Evolutionary conservation across 768 basidiomycete genomes (phyloP).

Genomic region (Mycena kentingensis): DNA sequence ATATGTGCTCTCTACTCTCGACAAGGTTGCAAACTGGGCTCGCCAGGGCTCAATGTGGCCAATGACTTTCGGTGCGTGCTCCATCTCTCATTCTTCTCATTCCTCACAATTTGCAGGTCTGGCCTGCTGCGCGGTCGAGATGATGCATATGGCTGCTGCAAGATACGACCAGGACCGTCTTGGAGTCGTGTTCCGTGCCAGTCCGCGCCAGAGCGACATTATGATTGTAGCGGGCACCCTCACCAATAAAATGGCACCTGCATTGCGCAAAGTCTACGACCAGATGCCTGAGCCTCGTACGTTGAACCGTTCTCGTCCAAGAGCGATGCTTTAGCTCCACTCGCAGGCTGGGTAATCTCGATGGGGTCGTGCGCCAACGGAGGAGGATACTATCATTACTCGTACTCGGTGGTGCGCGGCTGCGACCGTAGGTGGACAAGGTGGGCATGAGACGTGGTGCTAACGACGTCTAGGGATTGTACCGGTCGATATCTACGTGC

Average conservation of each 20-base stretch:
- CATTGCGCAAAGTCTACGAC: slow-evolving; percentile 93
- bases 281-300: slow-evolving; percentile 97
- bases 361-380: slow-evolving; percentile 99
- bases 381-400: slow-evolving; percentile 96
- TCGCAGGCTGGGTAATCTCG: slow-evolving; percentile 92
- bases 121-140: slow-evolving; percentile 98
- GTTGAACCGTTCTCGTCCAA: slow-evolving; percentile 29
- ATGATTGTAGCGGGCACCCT: slow-evolving; percentile 99
- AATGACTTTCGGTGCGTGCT: slow-evolving; percentile 81
- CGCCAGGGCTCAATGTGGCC: slow-evolving; percentile 99
- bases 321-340: slow-evolving; percentile 11
- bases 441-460: slow-evolving; percentile 7
- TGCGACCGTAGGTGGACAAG: slow-evolving; percentile 77
- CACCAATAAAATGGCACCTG: slow-evolving; percentile 99
- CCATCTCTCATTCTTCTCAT: neutral
- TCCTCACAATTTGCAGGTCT: slow-evolving; percentile 56
- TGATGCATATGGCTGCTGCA: slow-evolving; percentile 99
- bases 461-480: slow-evolving; percentile 69
- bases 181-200: slow-evolving; percentile 98
- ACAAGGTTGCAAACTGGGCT: slow-evolving; percentile 98
- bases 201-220: slow-evolving; percentile 94
- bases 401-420: slow-evolving; percentile 97
- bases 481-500: slow-evolving; percentile 97
- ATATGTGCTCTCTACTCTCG: slow-evolving; percentile 93
- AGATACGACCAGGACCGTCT: slow-evolving; percentile 98